A percentile compares a stretch with the other conserved stretches of the same genome.
Conservation (phyloP, 2,329 filamentous ascomycete genomes). For the Calonectria hongkongensis region DNA sequence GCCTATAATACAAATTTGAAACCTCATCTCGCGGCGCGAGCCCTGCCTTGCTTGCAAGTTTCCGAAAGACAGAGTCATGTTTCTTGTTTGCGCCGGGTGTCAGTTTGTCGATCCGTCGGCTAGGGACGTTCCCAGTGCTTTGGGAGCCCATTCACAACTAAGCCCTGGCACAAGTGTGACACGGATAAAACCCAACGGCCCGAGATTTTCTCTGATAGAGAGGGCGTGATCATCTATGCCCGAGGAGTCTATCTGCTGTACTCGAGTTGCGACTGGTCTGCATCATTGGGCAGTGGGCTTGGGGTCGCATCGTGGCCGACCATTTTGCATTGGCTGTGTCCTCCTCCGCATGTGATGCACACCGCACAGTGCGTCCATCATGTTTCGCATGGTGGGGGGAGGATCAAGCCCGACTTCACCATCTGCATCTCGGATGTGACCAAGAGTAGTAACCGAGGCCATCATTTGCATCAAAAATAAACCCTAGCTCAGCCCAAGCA, state of each 20-base stretch:
- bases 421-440: not conserved
- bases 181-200: slow-evolving; percentile 18
- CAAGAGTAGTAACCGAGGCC: not conserved
- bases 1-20: slow-evolving; percentile 25
- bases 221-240: not conserved
- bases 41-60: slow-evolving; percentile 8
- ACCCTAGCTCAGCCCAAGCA: no score
- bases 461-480: slow-evolving; percentile 16
- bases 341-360: slow-evolving; percentile 25
- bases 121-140: slow-evolving; percentile 17
- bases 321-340: not conserved
- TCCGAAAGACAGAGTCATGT: slow-evolving; percentile 9
- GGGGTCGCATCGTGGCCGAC: slow-evolving; percentile 17
- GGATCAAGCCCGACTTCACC: no score
- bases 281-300: slow-evolving; percentile 19
- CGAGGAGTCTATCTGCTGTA: not conserved
- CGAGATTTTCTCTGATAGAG: not conserved
- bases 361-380: slow-evolving; percentile 15
- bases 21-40: slow-evolving; percentile 17
- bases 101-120: slow-evolving; percentile 13
- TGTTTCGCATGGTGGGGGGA: slow-evolving; percentile 11
- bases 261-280: slow-evolving; percentile 21
- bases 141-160: slow-evolving; percentile 1
- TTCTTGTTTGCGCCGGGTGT: slow-evolving; percentile 26
- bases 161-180: slow-evolving; percentile 21